A percentile compares a stretch with the other conserved stretches of the same genome.
Conservation (phyloP, 1,284 basidiomycete genomes). For the Thecaphora thlaspeos region DNA sequence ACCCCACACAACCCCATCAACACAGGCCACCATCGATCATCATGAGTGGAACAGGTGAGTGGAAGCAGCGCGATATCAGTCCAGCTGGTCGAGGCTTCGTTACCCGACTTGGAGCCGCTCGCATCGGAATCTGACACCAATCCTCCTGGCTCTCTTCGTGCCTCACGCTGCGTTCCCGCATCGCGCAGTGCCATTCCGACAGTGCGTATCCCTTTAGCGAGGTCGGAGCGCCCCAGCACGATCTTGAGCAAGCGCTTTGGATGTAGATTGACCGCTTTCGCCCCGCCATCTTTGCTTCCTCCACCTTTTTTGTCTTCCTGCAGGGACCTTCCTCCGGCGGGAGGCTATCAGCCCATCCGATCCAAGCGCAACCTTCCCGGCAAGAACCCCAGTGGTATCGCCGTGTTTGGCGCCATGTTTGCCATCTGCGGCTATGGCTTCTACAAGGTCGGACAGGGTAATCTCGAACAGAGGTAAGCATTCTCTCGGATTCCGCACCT, state of each 20-base stretch:
- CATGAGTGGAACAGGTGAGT: conserved; percentile 1
- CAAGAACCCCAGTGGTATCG: conserved; percentile 82
- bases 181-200: neutral
- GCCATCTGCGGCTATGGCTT: conserved; percentile 88
- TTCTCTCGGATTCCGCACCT: no score
- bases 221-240: no score
- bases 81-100: no score
- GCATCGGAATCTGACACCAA: no score
- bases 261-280: no score
- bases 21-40: neutral
- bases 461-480: conserved; percentile 85
- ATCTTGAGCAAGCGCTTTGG: no score
- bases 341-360: conserved; percentile 87
- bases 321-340: conserved; percentile 92
- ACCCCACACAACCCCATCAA: neutral
- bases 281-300: no score
- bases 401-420: conserved; percentile 79
- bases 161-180: no score
- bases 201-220: no score
- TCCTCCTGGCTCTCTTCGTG: no score
- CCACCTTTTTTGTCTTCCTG: neutral
- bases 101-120: no score
- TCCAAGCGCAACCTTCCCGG: conserved; percentile 96
- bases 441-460: conserved; percentile 84
- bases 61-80: no score